phyloP scores from a whole-genome alignment of 805 yeast genomes.

The Starmerella stigmatis region DNA sequence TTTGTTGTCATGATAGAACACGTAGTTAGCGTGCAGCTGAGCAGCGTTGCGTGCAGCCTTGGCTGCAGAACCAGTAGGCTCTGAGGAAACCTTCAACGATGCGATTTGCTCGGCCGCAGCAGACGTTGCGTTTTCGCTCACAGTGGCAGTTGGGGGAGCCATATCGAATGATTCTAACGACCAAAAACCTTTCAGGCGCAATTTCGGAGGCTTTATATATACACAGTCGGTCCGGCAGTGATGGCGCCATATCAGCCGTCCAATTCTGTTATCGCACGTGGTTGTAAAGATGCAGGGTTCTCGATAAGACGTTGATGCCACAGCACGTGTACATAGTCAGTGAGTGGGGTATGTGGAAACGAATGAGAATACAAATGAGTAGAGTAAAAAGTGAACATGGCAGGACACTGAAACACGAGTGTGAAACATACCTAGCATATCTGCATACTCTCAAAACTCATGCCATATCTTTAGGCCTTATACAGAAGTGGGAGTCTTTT shows the following conservation, averaged over 20 bases:
- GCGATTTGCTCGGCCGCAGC: background rate
- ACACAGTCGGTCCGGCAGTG: too few relatives aligned
- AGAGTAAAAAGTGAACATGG: too few relatives aligned
- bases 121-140: background rate
- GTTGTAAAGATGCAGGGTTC: background rate
- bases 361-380: too few relatives aligned
- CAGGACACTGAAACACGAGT: too few relatives aligned
- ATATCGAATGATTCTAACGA: background rate
- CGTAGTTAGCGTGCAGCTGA: slow-evolving; percentile 13
- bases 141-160: slow-evolving; percentile 15
- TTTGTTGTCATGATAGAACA: slow-evolving; percentile 13
- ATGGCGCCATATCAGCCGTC: background rate
- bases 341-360: too few relatives aligned
- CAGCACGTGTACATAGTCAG: background rate
- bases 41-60: slow-evolving; percentile 8
- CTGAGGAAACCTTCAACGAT: background rate
- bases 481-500: too few relatives aligned
- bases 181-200: background rate
- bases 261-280: slow-evolving; percentile 6
- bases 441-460: too few relatives aligned
- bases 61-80: too few relatives aligned
- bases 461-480: too few relatives aligned
- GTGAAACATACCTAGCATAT: too few relatives aligned
- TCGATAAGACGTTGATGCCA: background rate
- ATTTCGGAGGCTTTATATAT: background rate